Evolutionary conservation across 345 rosid genomes (phyloP).

Genomic region (Linum tenue): DNA sequence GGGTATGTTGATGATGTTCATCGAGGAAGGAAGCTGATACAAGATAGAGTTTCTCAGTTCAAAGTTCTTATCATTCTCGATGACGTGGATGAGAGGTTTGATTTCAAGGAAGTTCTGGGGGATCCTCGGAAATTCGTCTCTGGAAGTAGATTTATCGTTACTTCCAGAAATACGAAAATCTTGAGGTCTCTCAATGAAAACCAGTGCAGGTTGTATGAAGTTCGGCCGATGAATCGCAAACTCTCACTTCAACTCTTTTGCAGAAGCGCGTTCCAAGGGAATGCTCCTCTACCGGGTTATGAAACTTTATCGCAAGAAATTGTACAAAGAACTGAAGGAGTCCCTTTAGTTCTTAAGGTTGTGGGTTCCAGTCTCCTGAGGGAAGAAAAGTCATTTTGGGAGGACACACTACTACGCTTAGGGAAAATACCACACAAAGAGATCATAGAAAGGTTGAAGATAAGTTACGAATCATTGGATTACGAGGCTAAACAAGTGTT

Average conservation of each 20-base stretch:
- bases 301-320: constrained; percentile 29
- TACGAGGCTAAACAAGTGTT: constrained; percentile 38
- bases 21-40: constrained; percentile 22
- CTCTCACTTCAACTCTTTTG: constrained; percentile 46
- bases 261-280: constrained; percentile 46
- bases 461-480: constrained; percentile 51
- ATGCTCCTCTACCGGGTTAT: constrained; percentile 30
- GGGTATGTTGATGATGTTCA: constrained; percentile 2
- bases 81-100: constrained; percentile 37
- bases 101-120: constrained; percentile 41
- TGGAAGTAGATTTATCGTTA: constrained; percentile 48
- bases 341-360: constrained; percentile 67
- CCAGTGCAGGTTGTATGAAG: constrained; percentile 27
- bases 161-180: constrained; percentile 41
- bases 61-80: constrained; percentile 45
- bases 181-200: constrained; percentile 21
- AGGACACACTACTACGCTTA: constrained; percentile 29
- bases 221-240: constrained; percentile 27
- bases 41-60: constrained; percentile 13
- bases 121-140: constrained; percentile 32
- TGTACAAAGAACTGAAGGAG: constrained; percentile 31
- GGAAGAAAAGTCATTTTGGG: constrained; percentile 43
- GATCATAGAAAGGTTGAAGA: constrained; percentile 36
- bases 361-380: constrained; percentile 55
- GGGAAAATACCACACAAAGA: neutral